phyloP scores from a whole-genome alignment of 495 filamentous ascomycete species.

The Hyphodiscus hymeniophilus region DNA sequence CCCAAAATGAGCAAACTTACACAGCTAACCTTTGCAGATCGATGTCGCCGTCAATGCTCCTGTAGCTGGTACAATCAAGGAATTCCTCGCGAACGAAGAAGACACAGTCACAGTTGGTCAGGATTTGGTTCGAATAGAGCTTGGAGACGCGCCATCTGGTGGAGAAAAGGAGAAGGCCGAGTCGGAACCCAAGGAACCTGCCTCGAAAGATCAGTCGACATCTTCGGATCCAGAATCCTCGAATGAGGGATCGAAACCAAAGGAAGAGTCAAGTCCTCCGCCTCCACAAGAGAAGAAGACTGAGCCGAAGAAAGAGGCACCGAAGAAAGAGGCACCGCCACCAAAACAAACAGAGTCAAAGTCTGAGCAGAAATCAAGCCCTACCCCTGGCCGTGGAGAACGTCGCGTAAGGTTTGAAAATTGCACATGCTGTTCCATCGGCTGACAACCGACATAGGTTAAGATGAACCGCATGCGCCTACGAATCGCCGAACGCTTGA shows the following conservation, averaged over 20 bases:
- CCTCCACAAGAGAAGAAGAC: slow-evolving; percentile 21
- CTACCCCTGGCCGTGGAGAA: slow-evolving; percentile 63
- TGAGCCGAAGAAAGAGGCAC: slow-evolving; percentile 33
- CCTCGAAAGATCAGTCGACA: slow-evolving; percentile 47
- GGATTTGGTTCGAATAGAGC: slow-evolving; percentile 76
- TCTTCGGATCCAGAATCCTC: slow-evolving; percentile 47
- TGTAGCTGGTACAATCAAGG: slow-evolving; percentile 82
- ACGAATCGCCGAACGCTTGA: slow-evolving; percentile 91
- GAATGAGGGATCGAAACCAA: slow-evolving; percentile 29
- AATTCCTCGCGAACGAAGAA: slow-evolving; percentile 87
- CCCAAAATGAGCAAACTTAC: neutral
- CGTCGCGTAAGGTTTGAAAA: slow-evolving; percentile 51
- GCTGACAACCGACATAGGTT: slow-evolving; percentile 48
- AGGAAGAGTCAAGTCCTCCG: slow-evolving; percentile 12
- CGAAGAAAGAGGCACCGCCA: slow-evolving; percentile 35
- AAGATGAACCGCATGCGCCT: slow-evolving; percentile 99
- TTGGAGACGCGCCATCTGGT: slow-evolving; percentile 53
- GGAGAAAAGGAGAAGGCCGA: slow-evolving; percentile 41
- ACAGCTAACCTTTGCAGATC: slow-evolving; percentile 7
- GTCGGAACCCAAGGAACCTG: slow-evolving; percentile 50
- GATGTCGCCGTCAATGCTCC: slow-evolving; percentile 59
- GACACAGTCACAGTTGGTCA: slow-evolving; percentile 95
- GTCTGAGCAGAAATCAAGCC: slow-evolving; percentile 29
- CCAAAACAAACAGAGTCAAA: slow-evolving; percentile 39
- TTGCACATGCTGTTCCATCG: neutral